phyloP scores from a whole-genome alignment of 129 eudicot species.

The Silybum marianum region DNA sequence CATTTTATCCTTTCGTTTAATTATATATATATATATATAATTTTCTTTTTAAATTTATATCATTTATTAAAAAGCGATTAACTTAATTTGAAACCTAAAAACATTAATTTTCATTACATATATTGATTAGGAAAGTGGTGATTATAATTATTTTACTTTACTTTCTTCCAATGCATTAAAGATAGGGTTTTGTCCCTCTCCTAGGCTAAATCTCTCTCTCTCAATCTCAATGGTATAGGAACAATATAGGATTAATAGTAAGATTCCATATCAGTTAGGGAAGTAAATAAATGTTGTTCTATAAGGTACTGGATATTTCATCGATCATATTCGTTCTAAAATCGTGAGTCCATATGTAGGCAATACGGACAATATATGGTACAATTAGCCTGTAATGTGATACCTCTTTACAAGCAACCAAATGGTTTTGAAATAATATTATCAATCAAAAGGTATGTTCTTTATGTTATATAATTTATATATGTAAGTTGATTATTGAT shows the following conservation, averaged over 20 bases:
- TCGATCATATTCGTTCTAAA: no score
- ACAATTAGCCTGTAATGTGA: no score
- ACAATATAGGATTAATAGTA: not conserved
- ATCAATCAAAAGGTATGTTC: not conserved
- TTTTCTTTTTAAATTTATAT: not conserved
- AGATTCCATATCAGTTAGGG: no score
- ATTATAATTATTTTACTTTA: conserved; percentile 16
- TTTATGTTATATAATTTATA: not conserved
- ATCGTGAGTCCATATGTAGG: no score
- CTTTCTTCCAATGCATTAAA: conserved; percentile 21
- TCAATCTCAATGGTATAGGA: conserved; percentile 4
- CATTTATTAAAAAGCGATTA: not conserved
- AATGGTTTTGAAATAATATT: not conserved
- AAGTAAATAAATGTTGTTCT: no score
- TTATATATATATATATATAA: no score
- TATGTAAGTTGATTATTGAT: not conserved
- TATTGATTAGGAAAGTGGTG: not conserved
- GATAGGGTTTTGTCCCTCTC: conserved; percentile 2
- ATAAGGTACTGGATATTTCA: no score
- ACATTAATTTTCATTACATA: not conserved
- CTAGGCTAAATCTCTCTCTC: conserved; percentile 26
- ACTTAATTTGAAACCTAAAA: not conserved
- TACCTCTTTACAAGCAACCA: not conserved
- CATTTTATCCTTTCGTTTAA: not conserved
- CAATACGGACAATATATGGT: no score